Percentiles rank a stretch among this genome's conserved stretches.
Evolutionary conservation across 768 basidiomycete species (phyloP).

Genomic region (Asterophora parasitica): DNA sequence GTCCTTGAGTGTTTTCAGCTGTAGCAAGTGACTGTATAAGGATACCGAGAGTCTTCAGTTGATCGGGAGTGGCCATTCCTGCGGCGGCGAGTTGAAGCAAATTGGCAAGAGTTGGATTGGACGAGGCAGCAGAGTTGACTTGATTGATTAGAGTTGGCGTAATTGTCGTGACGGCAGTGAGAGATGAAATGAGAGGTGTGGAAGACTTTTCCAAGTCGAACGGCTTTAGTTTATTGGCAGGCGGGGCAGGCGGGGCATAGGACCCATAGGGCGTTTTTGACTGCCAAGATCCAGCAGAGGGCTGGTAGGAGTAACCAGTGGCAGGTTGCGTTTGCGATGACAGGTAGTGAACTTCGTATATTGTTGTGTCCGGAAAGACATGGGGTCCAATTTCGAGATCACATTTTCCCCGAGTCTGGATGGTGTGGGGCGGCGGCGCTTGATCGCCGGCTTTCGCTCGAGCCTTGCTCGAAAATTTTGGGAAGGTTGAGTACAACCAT

Average conservation of each 20-base stretch:
- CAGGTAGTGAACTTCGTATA: conserved; percentile 74
- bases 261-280: conserved; percentile 22
- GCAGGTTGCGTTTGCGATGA: conserved; percentile 23
- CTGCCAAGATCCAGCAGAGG: conserved; percentile 25
- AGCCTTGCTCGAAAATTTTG: conserved; percentile 64
- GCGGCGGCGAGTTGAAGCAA: conserved; percentile 61
- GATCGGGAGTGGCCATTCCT: conserved; percentile 55
- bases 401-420: conserved; percentile 61
- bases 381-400: conserved; percentile 75
- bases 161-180: conserved; percentile 41
- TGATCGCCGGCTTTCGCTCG: conserved; percentile 50
- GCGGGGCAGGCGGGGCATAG: conserved; percentile 8
- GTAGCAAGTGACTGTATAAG: conserved; percentile 65
- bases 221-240: conserved; percentile 1
- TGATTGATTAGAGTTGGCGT: conserved; percentile 55
- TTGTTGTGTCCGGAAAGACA: conserved; percentile 56
- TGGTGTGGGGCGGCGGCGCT: conserved; percentile 60
- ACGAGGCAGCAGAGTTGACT: conserved; percentile 61
- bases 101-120: conserved; percentile 64
- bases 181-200: conserved; percentile 40
- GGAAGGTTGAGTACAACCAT: conserved; percentile 65
- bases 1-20: conserved; percentile 18
- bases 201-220: conserved; percentile 16
- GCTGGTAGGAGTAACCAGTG: conserved; percentile 17
- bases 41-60: conserved; percentile 64